Percentiles rank a stretch among this genome's conserved stretches.
These are phyloP conservation scores for Tulasnella calospora DNA, from an alignment of 768 basidiomycete genomes.

Conservation along the genomic window DNA sequence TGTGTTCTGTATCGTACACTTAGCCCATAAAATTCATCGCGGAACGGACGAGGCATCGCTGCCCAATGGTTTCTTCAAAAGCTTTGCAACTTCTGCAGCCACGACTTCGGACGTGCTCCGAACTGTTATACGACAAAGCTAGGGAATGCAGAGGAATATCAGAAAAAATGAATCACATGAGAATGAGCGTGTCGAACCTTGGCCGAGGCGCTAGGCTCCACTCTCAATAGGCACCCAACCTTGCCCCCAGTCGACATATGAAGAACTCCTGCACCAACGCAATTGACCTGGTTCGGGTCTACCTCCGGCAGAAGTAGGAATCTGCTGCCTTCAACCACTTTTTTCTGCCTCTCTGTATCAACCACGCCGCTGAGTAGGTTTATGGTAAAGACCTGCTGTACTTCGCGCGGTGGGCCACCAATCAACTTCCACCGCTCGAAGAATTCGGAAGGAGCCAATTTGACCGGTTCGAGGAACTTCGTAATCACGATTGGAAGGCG, in stretches of 20 bases:
- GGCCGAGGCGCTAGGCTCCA: conserved; percentile 94
- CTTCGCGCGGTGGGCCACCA: conserved; percentile 89
- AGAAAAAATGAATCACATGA: not conserved
- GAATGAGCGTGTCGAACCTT: conserved; percentile 54
- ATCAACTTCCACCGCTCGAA: conserved; percentile 98
- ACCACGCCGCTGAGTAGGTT: conserved; percentile 64
- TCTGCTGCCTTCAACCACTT: conserved; percentile 71
- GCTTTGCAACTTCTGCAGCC: conserved; percentile 60
- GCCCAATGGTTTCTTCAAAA: conserved; percentile 39
- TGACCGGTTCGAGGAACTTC: conserved; percentile 93
- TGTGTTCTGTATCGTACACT: conserved; percentile 16
- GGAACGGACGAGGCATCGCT: conserved; percentile 22
- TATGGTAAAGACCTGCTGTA: conserved; percentile 83
- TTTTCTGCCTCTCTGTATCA: conserved; percentile 65
- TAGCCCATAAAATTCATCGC: not conserved
- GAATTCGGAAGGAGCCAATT: conserved; percentile 76
- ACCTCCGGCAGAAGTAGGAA: conserved; percentile 75
- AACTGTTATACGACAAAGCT: conserved; percentile 90
- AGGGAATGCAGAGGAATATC: conserved; percentile 13
- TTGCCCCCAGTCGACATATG: conserved; percentile 90
- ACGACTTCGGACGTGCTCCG: conserved; percentile 94
- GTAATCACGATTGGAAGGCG: conserved; percentile 81
- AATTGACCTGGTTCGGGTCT: conserved; percentile 90
- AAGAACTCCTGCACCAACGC: conserved; percentile 93
- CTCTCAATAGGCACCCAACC: conserved; percentile 85